Percentiles rank a stretch among this genome's conserved stretches.
phyloP scores from a whole-genome alignment of 2,329 filamentous ascomycete species.

The Incumbomyces delicatus region DNA sequence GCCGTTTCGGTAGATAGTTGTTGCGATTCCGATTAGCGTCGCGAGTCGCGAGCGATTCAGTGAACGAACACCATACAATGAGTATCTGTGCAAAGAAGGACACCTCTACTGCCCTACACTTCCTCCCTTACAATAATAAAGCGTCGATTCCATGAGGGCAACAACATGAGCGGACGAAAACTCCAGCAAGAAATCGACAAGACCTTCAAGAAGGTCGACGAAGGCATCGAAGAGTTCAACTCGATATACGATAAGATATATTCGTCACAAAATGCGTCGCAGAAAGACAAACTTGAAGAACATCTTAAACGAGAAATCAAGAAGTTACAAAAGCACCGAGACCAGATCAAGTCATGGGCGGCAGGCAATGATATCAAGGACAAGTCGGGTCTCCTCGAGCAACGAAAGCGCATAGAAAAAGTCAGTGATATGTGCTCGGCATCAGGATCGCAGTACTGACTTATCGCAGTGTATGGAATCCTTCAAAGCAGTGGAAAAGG shows the following conservation, averaged over 20 bases:
- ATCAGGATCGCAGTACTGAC: too few relatives aligned
- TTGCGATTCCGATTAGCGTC: too few relatives aligned
- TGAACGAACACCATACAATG: too few relatives aligned
- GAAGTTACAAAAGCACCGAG: slow-evolving; percentile 92
- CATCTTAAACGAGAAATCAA: slow-evolving; percentile 99
- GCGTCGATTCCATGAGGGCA: background rate
- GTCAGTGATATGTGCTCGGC: slow-evolving; percentile 37
- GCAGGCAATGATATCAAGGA: slow-evolving; percentile 99
- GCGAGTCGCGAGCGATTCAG: too few relatives aligned
- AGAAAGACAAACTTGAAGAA: slow-evolving; percentile 97
- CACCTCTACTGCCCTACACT: too few relatives aligned
- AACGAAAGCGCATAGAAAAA: slow-evolving; percentile 94
- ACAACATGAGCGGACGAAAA: background rate
- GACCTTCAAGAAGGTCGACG: slow-evolving; percentile 96
- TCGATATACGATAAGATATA: slow-evolving; percentile 97
- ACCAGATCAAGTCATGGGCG: slow-evolving; percentile 99
- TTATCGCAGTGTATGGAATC: slow-evolving; percentile 70
- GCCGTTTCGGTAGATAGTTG: too few relatives aligned
- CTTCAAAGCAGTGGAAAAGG: slow-evolving; percentile 99
- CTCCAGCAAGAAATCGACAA: slow-evolving; percentile 50
- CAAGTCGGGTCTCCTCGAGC: slow-evolving; percentile 87
- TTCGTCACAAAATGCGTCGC: slow-evolving; percentile 79
- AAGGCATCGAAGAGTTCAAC: slow-evolving; percentile 88
- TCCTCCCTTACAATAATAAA: too few relatives aligned
- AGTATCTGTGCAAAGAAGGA: too few relatives aligned